These are phyloP conservation scores for Angophora floribunda DNA, from an alignment of 345 rosid species.

Conservation along the genomic window DNA sequence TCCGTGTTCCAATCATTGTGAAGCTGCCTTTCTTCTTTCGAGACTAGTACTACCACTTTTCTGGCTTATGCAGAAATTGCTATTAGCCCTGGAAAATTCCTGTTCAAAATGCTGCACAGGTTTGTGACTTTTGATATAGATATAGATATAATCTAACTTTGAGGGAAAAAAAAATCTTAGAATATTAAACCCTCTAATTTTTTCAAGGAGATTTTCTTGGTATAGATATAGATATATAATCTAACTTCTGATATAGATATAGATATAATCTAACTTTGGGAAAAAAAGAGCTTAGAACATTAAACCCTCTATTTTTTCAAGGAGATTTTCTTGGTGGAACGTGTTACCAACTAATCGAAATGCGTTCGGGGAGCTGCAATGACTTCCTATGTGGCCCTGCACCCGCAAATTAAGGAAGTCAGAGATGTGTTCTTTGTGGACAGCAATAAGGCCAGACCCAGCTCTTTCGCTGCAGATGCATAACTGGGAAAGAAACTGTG, in stretches of 20 bases:
- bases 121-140: background rate
- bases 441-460: conserved; percentile 28
- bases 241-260: too few species aligned
- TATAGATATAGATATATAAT: too few species aligned
- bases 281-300: too few species aligned
- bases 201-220: background rate
- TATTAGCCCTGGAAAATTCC: conserved; percentile 1
- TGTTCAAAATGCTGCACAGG: conserved; percentile 36
- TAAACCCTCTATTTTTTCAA: background rate
- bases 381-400: conserved; percentile 51
- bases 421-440: conserved; percentile 36
- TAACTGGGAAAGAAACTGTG: conserved; percentile 34
- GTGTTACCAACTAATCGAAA: background rate
- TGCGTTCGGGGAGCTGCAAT: conserved; percentile 27
- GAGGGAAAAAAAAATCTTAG: too few species aligned
- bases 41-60: background rate
- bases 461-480: conserved; percentile 23
- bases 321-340: background rate
- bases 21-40: background rate
- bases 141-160: too few species aligned
- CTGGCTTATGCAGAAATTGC: conserved; percentile 17
- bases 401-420: conserved; percentile 45
- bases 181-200: background rate
- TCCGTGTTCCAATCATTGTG: background rate
- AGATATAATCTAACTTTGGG: too few species aligned